Conservation (phyloP, 2,329 filamentous ascomycete genomes). For the Ophiocordyceps unilateralis region DNA sequence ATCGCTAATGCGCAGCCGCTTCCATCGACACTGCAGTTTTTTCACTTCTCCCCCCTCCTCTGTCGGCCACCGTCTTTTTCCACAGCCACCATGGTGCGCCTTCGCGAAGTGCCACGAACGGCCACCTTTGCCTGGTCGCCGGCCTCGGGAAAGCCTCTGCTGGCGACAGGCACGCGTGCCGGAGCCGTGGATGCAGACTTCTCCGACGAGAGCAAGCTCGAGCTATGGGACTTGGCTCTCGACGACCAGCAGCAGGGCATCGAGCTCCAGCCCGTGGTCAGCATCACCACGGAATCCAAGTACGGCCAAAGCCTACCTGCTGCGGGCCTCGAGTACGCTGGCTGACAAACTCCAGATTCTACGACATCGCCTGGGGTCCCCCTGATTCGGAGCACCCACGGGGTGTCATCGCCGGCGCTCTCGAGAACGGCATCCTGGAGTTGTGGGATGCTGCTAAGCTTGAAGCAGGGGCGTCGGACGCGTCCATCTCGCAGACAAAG, state of each 20-base stretch:
- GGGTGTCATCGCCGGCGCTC: constrained; percentile 84
- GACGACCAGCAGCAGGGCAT: constrained; percentile 58
- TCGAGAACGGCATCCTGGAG: constrained; percentile 87
- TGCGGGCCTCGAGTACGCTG: not conserved
- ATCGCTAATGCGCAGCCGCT: constrained; percentile 7
- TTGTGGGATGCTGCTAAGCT: constrained; percentile 77
- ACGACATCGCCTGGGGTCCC: constrained; percentile 89
- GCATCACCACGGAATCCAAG: constrained; percentile 79
- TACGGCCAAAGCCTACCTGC: constrained; percentile 20
- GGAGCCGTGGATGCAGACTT: constrained; percentile 95
- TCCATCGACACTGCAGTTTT: constrained; percentile 4
- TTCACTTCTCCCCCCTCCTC: constrained; percentile 3
- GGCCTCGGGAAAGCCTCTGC: constrained; percentile 56
- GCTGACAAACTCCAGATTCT: constrained; percentile 47
- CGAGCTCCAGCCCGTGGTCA: constrained; percentile 73
- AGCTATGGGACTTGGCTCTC: constrained; percentile 86
- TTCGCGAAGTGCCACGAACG: constrained; percentile 91
- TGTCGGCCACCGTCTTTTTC: not conserved
- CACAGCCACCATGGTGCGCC: constrained; percentile 64
- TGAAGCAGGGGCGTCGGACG: constrained; percentile 41
- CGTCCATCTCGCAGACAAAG: constrained; percentile 69
- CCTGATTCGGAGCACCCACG: constrained; percentile 60
- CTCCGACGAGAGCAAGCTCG: constrained; percentile 89
- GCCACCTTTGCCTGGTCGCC: constrained; percentile 96
- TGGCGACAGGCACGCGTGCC: constrained; percentile 87